A percentile compares a stretch with the other conserved stretches of the same genome.
phyloP scores from a whole-genome alignment of 345 rosid species.

The Pistacia integerrima region DNA sequence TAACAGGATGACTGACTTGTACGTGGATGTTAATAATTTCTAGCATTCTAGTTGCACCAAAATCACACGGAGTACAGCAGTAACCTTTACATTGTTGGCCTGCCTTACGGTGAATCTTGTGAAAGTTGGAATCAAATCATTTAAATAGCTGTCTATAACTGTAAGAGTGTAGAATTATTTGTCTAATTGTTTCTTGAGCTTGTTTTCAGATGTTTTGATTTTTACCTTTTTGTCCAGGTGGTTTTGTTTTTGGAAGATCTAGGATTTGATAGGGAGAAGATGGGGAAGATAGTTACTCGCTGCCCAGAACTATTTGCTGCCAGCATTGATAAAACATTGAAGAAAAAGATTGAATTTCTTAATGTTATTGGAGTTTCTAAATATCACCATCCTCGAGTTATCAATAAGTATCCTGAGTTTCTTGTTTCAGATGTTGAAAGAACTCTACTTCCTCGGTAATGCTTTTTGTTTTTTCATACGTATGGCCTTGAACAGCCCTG shows the following conservation, averaged over 20 bases:
- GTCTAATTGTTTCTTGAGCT: not conserved
- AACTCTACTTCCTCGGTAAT: slow-evolving; percentile 77
- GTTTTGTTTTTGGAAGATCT: slow-evolving; percentile 63
- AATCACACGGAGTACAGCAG: not conserved
- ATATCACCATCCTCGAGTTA: slow-evolving; percentile 58
- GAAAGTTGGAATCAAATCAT: not conserved
- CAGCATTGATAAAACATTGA: slow-evolving; percentile 60
- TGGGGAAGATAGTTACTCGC: slow-evolving; percentile 63
- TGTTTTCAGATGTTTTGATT: not conserved
- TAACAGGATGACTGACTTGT: not conserved
- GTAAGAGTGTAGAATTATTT: not conserved
- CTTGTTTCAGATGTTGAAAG: slow-evolving; percentile 62
- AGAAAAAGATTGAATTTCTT: slow-evolving; percentile 67
- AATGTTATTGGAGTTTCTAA: slow-evolving; percentile 54
- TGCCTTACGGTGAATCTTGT: not conserved
- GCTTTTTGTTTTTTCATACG: not conserved
- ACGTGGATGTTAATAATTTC: not conserved
- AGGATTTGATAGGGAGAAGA: slow-evolving; percentile 59
- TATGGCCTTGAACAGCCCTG: not conserved
- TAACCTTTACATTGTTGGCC: not conserved
- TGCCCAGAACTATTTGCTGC: slow-evolving; percentile 86
- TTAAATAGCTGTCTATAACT: not conserved
- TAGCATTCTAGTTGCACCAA: not conserved
- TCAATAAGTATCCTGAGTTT: slow-evolving; percentile 86
- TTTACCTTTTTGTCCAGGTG: slow-evolving; percentile 46